Percentiles rank a stretch among this genome's conserved stretches.
Conservation (phyloP, 768 basidiomycete species). For the Boletus subparvulus region DNA sequence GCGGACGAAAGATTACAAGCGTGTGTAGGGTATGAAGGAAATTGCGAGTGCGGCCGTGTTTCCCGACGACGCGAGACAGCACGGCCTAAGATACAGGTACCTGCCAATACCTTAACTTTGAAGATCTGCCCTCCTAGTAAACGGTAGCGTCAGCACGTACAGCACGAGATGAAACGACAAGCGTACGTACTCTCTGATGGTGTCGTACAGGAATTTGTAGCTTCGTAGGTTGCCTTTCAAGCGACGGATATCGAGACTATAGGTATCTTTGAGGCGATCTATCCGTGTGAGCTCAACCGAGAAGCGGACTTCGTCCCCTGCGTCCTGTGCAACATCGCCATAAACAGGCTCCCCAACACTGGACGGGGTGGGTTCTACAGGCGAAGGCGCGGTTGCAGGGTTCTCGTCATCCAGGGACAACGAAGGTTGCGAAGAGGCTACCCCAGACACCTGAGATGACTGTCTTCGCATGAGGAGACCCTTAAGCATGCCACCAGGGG, state of each 20-base stretch:
- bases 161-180: constrained; percentile 10
- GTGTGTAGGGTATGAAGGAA: constrained; percentile 31
- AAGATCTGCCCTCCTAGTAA: constrained; percentile 37
- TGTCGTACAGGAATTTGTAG: constrained; percentile 91
- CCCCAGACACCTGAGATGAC: constrained; percentile 69
- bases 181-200: constrained; percentile 72
- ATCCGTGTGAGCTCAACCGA: constrained; percentile 91
- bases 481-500: constrained; percentile 76
- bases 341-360: constrained; percentile 59
- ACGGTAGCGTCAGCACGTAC: constrained; percentile 9
- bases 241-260: constrained; percentile 87
- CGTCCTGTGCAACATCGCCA: constrained; percentile 77
- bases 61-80: background rate
- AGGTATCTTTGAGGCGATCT: constrained; percentile 86
- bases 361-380: constrained; percentile 38
- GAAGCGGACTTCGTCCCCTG: constrained; percentile 95
- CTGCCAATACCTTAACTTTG: constrained; percentile 34
- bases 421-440: constrained; percentile 40
- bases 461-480: constrained; percentile 89
- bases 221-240: constrained; percentile 90
- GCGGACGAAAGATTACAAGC: constrained; percentile 21
- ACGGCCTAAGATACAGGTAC: constrained; percentile 19
- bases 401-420: constrained; percentile 51
- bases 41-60: constrained; percentile 8
- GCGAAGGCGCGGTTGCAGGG: constrained; percentile 20